Base-by-base conservation (phyloP, 352 stramenopile genomes). In the Elongisporangium senticosum region DNA sequence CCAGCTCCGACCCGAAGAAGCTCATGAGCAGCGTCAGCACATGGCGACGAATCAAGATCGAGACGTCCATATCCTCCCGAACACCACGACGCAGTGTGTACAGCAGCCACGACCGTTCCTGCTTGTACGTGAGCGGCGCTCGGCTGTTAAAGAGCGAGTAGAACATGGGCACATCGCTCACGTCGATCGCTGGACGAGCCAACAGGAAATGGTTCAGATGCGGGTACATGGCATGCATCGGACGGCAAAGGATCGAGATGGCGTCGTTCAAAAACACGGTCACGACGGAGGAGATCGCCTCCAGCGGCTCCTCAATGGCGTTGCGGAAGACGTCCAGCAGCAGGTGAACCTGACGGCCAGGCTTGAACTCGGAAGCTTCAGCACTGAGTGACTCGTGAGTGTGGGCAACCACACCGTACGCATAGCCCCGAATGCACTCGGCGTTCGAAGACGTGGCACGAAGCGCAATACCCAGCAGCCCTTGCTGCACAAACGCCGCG, bases 151-250 rank as follows among this genome's bases (percentile, higher is more conserved):
- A 96, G 4, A 96, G 64, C 50, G 86, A 76, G 64, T 93, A 96
- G 59, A 96, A 96, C 85, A 96, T 94, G 2, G 86, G 86, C 10
- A 96, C 86, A 61, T 94, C 85, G 47, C 65, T 74, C 17, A 92
- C 53, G 59, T 96, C 85, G 59, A 96, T 70, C 17, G 82, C 80
- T 0, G 83, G 80, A 13, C 85, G 83, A n/a, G 84, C 74, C 10
- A 96, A 64, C 26, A 96, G 57, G 52, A 96, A 96, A 49, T 90
- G 81, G 63, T 96, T 96, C 37, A 96, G 53, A 59, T 87, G 79
- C 19, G 77, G 72, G 52, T 90, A 94, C 71, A 94, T 69, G 37
- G 78, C 68, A 60, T 94, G 83, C 10, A 69, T 76, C 4, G 86
- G 86, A 0, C 84, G 78, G 4, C 65, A 72, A 14, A 94, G 57